Base-by-base conservation (phyloP, 164 flowering plant genomes). In the Stephania yunnanensis region DNA sequence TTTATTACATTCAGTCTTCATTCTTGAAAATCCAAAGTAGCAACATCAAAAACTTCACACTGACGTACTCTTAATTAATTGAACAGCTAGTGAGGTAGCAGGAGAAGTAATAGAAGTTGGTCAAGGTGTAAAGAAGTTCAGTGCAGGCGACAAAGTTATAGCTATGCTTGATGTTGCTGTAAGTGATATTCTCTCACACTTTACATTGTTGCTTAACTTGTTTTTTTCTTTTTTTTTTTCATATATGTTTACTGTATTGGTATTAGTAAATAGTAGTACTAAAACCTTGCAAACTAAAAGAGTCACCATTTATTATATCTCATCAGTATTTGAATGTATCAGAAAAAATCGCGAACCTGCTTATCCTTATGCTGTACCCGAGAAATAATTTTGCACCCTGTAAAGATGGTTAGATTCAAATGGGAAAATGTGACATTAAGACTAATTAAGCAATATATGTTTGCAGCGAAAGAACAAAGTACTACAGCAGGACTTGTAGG, bases 101-200 rank as follows among this genome's bases (percentile, higher is more conserved):
- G 97, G 97, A 78, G 94, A 90, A 73, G 87, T 92, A 29, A 86
- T 90, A 9, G 87, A 83, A 67, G 88, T 87, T 79, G 97, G 97
- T 80, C 19, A 83, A 5, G 87, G 74, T 71, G 90, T 91, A 42
- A 50, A 81, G 65, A 81, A 79, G 2, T 82, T 89, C 76, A 85
- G 86, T 81, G 79, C 79, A 64, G 95, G 95, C 61, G 95, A 92
- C 82, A 91, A 91, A 87, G 92, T 91, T 61, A 89, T 91, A 69
- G 86, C 95, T 10, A 5, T 78, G 10, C 86, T 87, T 31, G 74
- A 61, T 75, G 74, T 22, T 71, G 0, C 50, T 52, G 97, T 92
- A 82, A 87, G 90, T 88, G 52, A n/a, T 66, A 36, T 36, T 66
- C 63, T 7, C 11, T 17, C 61, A 31, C 70, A 15, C 5, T 13